A percentile compares a stretch with the other conserved stretches of the same genome.
Evolutionary conservation across 176 grass and related monocot genomes (phyloP).

Genomic region (Saccharum spontaneum): DNA sequence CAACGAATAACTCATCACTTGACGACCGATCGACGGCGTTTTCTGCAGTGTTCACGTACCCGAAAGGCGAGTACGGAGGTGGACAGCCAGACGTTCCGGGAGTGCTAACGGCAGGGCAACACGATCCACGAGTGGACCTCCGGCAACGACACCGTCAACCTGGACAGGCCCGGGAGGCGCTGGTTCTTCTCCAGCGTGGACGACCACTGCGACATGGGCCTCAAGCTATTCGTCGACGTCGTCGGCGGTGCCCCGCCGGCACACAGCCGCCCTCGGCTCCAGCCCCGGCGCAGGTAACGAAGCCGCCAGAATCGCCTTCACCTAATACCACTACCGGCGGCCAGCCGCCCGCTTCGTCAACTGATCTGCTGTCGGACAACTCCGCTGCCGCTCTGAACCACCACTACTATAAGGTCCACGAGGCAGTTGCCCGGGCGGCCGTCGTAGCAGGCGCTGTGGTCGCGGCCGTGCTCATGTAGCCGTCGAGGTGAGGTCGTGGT

Average conservation of each 20-base stretch:
- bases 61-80: constrained; percentile 1
- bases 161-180: constrained; percentile 7
- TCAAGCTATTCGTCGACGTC: constrained; percentile 29
- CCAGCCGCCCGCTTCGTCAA: not conserved
- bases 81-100: constrained; percentile 11
- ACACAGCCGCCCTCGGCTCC: not conserved
- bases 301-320: not conserved
- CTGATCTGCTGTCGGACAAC: not conserved
- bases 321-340: not conserved
- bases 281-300: not conserved
- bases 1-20: no score
- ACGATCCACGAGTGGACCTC: not conserved
- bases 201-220: constrained; percentile 22
- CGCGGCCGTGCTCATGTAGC: not conserved
- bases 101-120: constrained; percentile 27
- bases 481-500: not conserved
- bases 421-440: not conserved
- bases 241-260: not conserved
- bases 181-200: constrained; percentile 30
- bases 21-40: no score
- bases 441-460: not conserved
- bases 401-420: not conserved
- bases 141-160: constrained; percentile 24
- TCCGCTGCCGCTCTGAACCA: not conserved
- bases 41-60: constrained; percentile 26